These are phyloP conservation scores for Pyricularia grisea DNA, from an alignment of 2,329 filamentous ascomycete genomes.

Conservation along the genomic window DNA sequence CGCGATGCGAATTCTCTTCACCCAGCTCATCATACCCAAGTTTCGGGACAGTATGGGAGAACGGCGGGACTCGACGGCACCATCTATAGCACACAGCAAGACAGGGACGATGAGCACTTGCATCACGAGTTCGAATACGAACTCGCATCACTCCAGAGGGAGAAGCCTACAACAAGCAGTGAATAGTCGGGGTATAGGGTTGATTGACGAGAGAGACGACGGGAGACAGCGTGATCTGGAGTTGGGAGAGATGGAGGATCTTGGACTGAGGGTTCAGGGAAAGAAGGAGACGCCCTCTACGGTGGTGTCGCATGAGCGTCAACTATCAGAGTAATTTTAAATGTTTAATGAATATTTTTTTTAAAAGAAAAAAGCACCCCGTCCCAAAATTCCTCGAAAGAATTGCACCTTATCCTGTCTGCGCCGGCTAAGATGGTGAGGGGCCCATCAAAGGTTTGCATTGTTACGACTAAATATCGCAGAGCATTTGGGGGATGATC, in stretches of 20 bases:
- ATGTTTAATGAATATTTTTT: not conserved
- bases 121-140: not conserved
- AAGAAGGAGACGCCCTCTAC: not conserved
- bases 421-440: not conserved
- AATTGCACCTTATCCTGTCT: not conserved
- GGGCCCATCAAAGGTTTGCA: not conserved
- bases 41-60: not conserved
- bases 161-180: not conserved
- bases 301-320: not conserved
- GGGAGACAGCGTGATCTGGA: not conserved
- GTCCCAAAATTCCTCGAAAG: not conserved
- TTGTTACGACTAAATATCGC: not conserved
- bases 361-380: not conserved
- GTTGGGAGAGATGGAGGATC: not conserved
- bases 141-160: not conserved
- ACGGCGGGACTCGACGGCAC: not conserved
- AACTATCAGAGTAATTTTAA: not conserved
- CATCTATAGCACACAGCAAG: not conserved
- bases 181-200: not conserved
- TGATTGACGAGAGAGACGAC: not conserved
- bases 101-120: not conserved
- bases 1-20: constrained; percentile 11
- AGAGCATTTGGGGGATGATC: not conserved
- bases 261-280: not conserved
- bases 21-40: not conserved